Evolutionary conservation across 2,329 filamentous ascomycete species (phyloP), one percentile per base, ranked within the genome.

Genomic region (Fusarium scirpi): DNA sequence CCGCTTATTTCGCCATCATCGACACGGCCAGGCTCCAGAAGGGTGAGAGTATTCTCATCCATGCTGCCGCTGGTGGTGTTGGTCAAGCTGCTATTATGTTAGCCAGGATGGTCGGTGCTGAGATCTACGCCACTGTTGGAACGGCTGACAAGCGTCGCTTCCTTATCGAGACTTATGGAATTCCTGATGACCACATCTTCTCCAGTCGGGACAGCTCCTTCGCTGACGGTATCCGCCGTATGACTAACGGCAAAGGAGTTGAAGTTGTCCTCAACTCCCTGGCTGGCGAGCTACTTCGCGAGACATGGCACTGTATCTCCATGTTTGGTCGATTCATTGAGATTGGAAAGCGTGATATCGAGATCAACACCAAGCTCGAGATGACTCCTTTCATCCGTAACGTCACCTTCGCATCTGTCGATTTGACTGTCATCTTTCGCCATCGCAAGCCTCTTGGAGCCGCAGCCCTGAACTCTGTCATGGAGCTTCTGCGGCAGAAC

Each of bases 361-460:
- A 54, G 4, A 47, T 49, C 46, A 69, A 67, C 51, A 62, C 53
- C 0, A 40, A 52, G 2, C 44, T 73, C 7, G 58, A 63, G 29
- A 83, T 83, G 80, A 58, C 69, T 3, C 76, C 76, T 3, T 83
- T 83, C 45, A 58, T 54, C 3, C 22, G 55, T 16, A 67, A 67
- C 20, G 57, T 57, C 11, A 58, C 57, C 5, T 71, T 69, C 15
- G 55, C 48, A 18, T 61, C 62, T 2, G 55, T 71, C 4, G 69
- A 71, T 44, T 55, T 62, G 7, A 30, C 40, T 1, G 40, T 44
- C 16, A 44, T 54, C 1, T 41, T 32, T 20, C 51, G 40, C 11
- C 40, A 44, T 13, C 20, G 51, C n/a, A 44, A 44, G 16, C 25
- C 40, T 8, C 45, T 47, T 3, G 34, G 38, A 13, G 51, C n/a